Evolutionary conservation across 331 rosid genomes (phyloP).

Genomic region (Quercus lobata): DNA sequence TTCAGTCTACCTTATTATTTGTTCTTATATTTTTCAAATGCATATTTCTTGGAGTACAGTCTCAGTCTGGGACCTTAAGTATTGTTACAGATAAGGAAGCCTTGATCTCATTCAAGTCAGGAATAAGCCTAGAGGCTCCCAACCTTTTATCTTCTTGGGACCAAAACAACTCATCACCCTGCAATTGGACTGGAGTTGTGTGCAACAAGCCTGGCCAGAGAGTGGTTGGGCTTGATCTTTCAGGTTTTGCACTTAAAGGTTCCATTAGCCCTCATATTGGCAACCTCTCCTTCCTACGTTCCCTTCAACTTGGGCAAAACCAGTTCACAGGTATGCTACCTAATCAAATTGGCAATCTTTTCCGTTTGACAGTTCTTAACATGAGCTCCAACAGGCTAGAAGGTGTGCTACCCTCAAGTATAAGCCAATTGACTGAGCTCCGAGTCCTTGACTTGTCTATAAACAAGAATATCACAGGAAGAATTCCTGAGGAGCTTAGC

Average conservation of each 20-base stretch:
- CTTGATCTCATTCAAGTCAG: conserved; percentile 50
- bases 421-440: conserved; percentile 37
- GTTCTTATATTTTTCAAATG: neutral
- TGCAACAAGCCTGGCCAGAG: conserved; percentile 39
- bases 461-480: conserved; percentile 36
- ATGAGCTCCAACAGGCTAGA: conserved; percentile 46
- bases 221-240: conserved; percentile 47
- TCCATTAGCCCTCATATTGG: conserved; percentile 50
- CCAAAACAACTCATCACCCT: conserved; percentile 45
- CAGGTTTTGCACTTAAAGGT: conserved; percentile 53
- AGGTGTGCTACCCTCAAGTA: conserved; percentile 42
- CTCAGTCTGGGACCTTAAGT: conserved; percentile 33
- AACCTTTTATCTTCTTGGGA: conserved; percentile 39
- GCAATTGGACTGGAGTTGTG: conserved; percentile 64
- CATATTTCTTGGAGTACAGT: conserved; percentile 16
- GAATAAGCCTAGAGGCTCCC: conserved; percentile 14
- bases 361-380: conserved; percentile 42
- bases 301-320: conserved; percentile 57
- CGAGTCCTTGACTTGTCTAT: conserved; percentile 40
- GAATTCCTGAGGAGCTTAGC: conserved; percentile 39
- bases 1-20: conserved; percentile 10
- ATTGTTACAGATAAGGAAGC: conserved; percentile 58
- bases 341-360: conserved; percentile 33
- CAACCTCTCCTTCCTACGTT: conserved; percentile 50
- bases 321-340: conserved; percentile 46